Base-by-base conservation (phyloP, 768 basidiomycete species). In the Lactarius trivialis region DNA sequence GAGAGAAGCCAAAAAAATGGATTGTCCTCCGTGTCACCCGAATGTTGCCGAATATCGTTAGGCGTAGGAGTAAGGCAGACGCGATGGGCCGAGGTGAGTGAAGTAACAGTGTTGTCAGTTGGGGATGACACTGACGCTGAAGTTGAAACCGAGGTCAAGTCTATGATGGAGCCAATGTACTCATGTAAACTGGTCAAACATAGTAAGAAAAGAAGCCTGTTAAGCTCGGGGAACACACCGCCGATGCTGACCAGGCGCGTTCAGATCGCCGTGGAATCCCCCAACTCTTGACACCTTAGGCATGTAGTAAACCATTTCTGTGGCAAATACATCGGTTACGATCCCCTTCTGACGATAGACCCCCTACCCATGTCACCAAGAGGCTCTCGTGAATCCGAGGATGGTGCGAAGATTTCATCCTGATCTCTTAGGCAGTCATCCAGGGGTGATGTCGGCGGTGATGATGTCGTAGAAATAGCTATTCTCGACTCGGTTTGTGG, bases 341-440 rank as follows among this genome's bases (percentile, higher is more conserved):
- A 30, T 14, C 21, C 34, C 28, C 14, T 24, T 48, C 19, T 17
- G 45, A 34, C 17, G n/a, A 53, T 36, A 58, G 6, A 48, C 7
- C 37, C 50, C 63, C 32, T 56, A 64, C 63, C 63, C 54, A 64
- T 64, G 37, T 60, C 54, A 43, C 28, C 8, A n/a, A 51, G 36
- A 9, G 45, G 63, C 21, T n/a, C 32, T 32, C 8, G 53, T 1
- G 54, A 39, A 30, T 60, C 63, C 26, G 39, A 55, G 2, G 48
- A 55, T 21, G 32, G 54, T 11, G 24, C 54, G n/a, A 64, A 64
- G 12, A 43, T 49, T 26, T 41, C 52, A 36, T 51, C 37, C 17
- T 28, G 54, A 26, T 56, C 49, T 37, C 33, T 50, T 34, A 43
- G 3, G 33, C 48, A 33, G 7, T 55, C 26, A 56, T 51, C 37